Evolutionary conservation across 495 filamentous ascomycete genomes (phyloP).

Genomic region (Neurospora discreta): DNA sequence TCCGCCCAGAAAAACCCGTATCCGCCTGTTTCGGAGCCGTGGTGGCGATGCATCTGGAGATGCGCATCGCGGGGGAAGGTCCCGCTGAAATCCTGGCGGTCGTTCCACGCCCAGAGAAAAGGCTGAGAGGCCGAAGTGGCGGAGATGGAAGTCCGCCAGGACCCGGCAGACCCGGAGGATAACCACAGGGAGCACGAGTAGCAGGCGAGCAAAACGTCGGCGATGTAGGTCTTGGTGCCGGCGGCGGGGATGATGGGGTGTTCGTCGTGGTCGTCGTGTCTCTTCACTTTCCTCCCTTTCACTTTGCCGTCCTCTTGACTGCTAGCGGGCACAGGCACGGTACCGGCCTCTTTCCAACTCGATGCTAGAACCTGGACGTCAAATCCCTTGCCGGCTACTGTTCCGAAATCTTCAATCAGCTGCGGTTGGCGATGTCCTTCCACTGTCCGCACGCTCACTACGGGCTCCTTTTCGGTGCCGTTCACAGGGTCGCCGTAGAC

Average conservation of each 20-base stretch:
- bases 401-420: background rate
- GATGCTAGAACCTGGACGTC: background rate
- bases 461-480: slow-evolving; percentile 2
- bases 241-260: background rate
- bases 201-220: slow-evolving; percentile 10
- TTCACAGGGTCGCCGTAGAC: slow-evolving; percentile 19
- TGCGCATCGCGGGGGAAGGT: slow-evolving; percentile 4
- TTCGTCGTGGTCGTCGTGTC: slow-evolving; percentile 4
- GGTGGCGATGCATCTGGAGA: slow-evolving; percentile 16
- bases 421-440: slow-evolving; percentile 17
- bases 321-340: background rate
- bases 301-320: background rate
- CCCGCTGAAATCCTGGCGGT: slow-evolving; percentile 10
- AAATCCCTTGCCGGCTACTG: background rate
- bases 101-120: slow-evolving; percentile 25
- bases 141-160: slow-evolving; percentile 1
- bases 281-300: background rate
- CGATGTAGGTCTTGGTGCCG: slow-evolving; percentile 3
- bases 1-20: slow-evolving; percentile 16
- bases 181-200: slow-evolving; percentile 10
- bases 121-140: slow-evolving; percentile 11
- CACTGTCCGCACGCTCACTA: slow-evolving; percentile 18
- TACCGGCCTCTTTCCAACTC: background rate
- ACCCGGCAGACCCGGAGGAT: slow-evolving; percentile 1
- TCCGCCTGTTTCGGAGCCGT: slow-evolving; percentile 3